These are phyloP conservation scores for Colletotrichum orchidophilum DNA, from an alignment of 2,329 filamentous ascomycete species.

Conservation along the genomic window DNA sequence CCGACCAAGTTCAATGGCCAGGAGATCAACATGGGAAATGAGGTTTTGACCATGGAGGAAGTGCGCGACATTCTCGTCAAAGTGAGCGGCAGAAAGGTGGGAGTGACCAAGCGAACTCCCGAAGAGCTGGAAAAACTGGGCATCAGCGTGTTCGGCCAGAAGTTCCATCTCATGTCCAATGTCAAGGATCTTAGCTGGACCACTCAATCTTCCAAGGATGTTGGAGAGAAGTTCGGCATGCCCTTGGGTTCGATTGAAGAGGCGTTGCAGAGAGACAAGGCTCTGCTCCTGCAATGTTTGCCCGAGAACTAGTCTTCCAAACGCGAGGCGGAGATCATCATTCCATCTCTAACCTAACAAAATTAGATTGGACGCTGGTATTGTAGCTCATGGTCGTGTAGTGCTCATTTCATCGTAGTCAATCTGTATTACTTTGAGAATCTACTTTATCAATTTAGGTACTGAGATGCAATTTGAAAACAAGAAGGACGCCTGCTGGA, in stretches of 20 bases:
- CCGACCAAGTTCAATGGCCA: constrained; percentile 42
- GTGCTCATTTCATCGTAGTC: too few species aligned
- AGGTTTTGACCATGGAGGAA: constrained; percentile 43
- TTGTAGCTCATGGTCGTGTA: too few species aligned
- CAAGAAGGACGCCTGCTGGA: too few species aligned
- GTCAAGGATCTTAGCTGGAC: constrained; percentile 36
- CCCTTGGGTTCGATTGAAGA: constrained; percentile 40
- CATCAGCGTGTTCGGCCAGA: constrained; percentile 33
- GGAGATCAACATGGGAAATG: constrained; percentile 43
- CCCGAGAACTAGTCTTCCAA: not conserved
- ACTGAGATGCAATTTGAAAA: too few species aligned
- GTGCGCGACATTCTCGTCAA: constrained; percentile 39
- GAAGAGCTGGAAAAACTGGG: constrained; percentile 37
- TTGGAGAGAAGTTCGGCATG: constrained; percentile 41
- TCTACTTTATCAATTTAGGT: too few species aligned
- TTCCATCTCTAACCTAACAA: too few species aligned
- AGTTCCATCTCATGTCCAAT: constrained; percentile 41
- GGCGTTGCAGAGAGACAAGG: constrained; percentile 39
- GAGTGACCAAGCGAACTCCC: constrained; percentile 32
- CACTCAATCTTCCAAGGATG: constrained; percentile 28
- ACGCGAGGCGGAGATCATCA: too few species aligned
- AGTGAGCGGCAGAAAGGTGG: constrained; percentile 44
- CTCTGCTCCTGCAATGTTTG: constrained; percentile 30
- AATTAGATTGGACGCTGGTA: too few species aligned
- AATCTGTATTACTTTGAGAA: too few species aligned